Evolutionary conservation across 1,139 yeast species (phyloP).

Genomic region (Candida frijolesensis): DNA sequence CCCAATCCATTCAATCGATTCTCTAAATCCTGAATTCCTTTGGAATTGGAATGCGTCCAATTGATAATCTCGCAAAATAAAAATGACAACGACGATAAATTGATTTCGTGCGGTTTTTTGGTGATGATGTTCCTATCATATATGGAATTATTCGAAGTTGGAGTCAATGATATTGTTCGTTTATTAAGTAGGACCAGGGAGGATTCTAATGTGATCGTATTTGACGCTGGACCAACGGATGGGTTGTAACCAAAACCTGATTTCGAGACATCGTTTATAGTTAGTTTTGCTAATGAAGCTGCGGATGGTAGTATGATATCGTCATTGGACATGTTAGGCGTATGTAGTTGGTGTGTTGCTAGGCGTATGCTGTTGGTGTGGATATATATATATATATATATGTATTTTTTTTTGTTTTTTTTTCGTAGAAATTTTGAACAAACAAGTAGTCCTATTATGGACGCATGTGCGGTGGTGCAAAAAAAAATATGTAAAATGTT

Average conservation of each 20-base stretch:
- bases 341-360: background rate
- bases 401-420: background rate
- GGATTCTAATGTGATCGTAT: conserved; percentile 39
- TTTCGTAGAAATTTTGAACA: background rate
- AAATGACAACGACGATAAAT: conserved; percentile 66
- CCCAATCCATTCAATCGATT: conserved; percentile 76
- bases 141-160: conserved; percentile 43
- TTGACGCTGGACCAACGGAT: conserved; percentile 43
- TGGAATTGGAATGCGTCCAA: conserved; percentile 63
- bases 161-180: conserved; percentile 33
- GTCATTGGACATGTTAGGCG: conserved; percentile 37
- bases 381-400: too few relatives aligned
- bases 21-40: conserved; percentile 79
- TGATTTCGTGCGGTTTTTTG: conserved; percentile 67
- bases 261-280: conserved; percentile 35
- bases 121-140: conserved; percentile 67
- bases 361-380: background rate
- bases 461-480: background rate
- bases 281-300: conserved; percentile 35
- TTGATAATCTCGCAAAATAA: conserved; percentile 73
- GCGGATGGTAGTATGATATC: conserved; percentile 44
- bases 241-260: conserved; percentile 51
- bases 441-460: background rate
- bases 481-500: too few relatives aligned
- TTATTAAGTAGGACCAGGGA: conserved; percentile 38